These are phyloP conservation scores for Phytophthora boehmeriae DNA, from an alignment of 352 stramenopile species.

Conservation along the genomic window DNA sequence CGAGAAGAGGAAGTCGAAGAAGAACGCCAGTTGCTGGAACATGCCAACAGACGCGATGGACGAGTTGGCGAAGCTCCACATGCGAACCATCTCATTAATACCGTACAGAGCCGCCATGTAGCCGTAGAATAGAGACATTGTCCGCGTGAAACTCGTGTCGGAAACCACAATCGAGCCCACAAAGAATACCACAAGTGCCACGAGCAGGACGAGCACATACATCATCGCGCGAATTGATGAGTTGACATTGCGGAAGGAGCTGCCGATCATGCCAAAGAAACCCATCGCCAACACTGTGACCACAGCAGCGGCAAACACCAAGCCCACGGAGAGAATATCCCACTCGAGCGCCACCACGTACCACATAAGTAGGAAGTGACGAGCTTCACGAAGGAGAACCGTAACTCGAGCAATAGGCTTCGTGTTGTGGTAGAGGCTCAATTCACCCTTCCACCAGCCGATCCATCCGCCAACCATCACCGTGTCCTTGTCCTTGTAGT, in stretches of 20 bases:
- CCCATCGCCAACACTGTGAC: slow-evolving; percentile 65
- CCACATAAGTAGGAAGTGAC: slow-evolving; percentile 87
- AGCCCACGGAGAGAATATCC: slow-evolving; percentile 50
- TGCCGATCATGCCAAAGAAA: slow-evolving; percentile 41
- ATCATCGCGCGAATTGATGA: slow-evolving; percentile 52
- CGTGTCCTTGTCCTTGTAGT: slow-evolving; percentile 67
- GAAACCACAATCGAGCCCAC: slow-evolving; percentile 48
- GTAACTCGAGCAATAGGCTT: slow-evolving; percentile 72
- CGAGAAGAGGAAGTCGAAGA: slow-evolving; percentile 88
- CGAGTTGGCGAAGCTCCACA: slow-evolving; percentile 80
- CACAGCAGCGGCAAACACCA: slow-evolving; percentile 63
- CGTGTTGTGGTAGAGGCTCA: slow-evolving; percentile 76
- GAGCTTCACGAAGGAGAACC: slow-evolving; percentile 75
- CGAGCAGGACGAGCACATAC: slow-evolving; percentile 53
- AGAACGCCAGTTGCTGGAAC: slow-evolving; percentile 84
- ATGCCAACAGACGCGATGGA: slow-evolving; percentile 66
- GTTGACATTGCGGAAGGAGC: slow-evolving; percentile 37
- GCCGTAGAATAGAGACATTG: slow-evolving; percentile 79
- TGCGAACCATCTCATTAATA: slow-evolving; percentile 86
- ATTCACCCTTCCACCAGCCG: slow-evolving; percentile 83
- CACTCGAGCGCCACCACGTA: slow-evolving; percentile 82
- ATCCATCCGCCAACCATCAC: slow-evolving; percentile 80
- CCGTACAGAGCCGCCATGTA: slow-evolving; percentile 80
- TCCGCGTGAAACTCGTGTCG: slow-evolving; percentile 35
- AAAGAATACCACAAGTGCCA: slow-evolving; percentile 54